These are phyloP conservation scores for Wallacemonas sp. DNA, from an alignment of 208 protist genomes.

Conservation along the genomic window DNA sequence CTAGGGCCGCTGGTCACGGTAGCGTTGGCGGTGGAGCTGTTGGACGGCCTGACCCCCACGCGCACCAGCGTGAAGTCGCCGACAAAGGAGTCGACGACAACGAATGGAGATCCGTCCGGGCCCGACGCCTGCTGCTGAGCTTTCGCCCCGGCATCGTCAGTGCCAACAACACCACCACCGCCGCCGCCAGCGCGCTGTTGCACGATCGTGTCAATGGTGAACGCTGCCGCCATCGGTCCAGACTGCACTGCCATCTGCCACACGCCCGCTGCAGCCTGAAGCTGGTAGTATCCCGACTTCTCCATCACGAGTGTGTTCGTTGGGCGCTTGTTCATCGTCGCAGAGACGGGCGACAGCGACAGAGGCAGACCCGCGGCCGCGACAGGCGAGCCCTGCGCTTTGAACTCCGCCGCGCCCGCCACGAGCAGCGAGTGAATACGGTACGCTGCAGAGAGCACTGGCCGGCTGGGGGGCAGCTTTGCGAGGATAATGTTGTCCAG, in stretches of 20 bases:
- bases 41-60: background rate
- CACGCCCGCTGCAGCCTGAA: constrained; percentile 90
- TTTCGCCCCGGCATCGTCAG: too few relatives aligned
- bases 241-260: constrained; percentile 80
- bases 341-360: constrained; percentile 41
- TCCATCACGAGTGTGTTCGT: constrained; percentile 97
- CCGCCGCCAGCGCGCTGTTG: background rate
- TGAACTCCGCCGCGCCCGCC: constrained; percentile 63
- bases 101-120: constrained; percentile 9
- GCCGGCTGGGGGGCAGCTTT: constrained; percentile 35
- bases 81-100: constrained; percentile 61
- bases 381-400: background rate
- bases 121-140: too few relatives aligned
- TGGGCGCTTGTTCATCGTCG: constrained; percentile 3
- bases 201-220: constrained; percentile 55
- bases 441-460: constrained; percentile 74
- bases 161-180: constrained; percentile 13
- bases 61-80: constrained; percentile 37
- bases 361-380: constrained; percentile 82
- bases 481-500: constrained; percentile 96
- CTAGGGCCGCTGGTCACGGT: background rate
- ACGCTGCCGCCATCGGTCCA: constrained; percentile 50
- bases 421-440: constrained; percentile 91
- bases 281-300: constrained; percentile 97
- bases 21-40: background rate